These are phyloP conservation scores for Ogataea nakhonphanomensis DNA, from an alignment of 805 yeast genomes.

Conservation along the genomic window DNA sequence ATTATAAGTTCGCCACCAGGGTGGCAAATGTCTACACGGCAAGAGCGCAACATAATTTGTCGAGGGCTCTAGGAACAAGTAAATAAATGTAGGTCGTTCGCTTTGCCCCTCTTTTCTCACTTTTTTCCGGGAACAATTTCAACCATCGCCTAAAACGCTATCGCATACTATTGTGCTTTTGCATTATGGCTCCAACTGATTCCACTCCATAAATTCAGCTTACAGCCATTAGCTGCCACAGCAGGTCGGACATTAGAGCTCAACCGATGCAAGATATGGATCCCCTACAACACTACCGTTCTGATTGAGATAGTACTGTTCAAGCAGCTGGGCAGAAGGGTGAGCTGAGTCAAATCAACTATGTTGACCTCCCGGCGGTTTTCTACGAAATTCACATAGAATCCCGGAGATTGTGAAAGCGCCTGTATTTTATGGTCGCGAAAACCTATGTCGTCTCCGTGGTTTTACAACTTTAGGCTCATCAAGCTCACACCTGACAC, in stretches of 20 bases:
- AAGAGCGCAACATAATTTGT: neutral
- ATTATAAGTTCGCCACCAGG: neutral
- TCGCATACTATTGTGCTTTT: neutral
- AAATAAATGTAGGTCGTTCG: neutral
- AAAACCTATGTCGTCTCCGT: neutral
- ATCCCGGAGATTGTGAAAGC: conserved; percentile 1
- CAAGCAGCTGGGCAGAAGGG: conserved; percentile 1
- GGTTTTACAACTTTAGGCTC: neutral
- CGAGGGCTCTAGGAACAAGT: neutral
- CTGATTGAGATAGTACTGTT: conserved; percentile 4
- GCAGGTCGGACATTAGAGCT: neutral
- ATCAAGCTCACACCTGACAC: neutral
- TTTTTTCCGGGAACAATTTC: neutral
- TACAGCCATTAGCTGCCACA: neutral
- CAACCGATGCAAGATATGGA: conserved; percentile 1
- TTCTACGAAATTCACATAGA: neutral
- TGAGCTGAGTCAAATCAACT: neutral
- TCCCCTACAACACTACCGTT: conserved; percentile 2
- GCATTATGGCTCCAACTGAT: neutral
- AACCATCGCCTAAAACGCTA: neutral
- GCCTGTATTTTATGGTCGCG: neutral
- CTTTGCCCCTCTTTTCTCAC: neutral
- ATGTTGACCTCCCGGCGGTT: conserved; percentile 1
- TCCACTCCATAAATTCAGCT: neutral
- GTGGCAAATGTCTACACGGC: neutral